phyloP scores from a whole-genome alignment of 768 basidiomycete species.

The Lactarius akahatsu region DNA sequence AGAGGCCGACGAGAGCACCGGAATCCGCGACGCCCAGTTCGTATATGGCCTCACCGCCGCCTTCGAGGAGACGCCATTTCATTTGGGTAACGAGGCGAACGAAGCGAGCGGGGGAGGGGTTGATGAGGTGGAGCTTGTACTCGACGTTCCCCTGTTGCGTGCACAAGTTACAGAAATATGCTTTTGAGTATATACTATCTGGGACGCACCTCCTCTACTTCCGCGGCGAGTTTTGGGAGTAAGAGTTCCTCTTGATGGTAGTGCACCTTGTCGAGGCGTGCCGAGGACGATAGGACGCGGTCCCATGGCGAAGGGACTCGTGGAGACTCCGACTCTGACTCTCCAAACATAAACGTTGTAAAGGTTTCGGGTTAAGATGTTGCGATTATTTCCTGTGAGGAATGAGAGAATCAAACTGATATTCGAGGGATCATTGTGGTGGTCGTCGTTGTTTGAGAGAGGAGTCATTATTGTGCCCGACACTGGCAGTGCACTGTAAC shows the following conservation, averaged over 20 bases:
- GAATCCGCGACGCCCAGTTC: slow-evolving; percentile 75
- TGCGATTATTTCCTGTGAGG: slow-evolving; percentile 14
- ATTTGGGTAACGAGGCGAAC: slow-evolving; percentile 88
- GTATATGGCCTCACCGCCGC: slow-evolving; percentile 56
- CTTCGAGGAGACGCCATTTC: slow-evolving; percentile 80
- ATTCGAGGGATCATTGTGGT: slow-evolving; percentile 58
- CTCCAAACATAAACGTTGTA: slow-evolving; percentile 66
- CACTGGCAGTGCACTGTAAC: too few relatives aligned
- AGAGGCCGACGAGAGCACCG: slow-evolving; percentile 81
- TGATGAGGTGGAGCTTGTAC: slow-evolving; percentile 89
- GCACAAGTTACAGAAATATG: neutral
- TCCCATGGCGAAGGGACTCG: slow-evolving; percentile 85
- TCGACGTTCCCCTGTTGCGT: slow-evolving; percentile 80
- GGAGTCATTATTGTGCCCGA: neutral
- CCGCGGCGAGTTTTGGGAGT: slow-evolving; percentile 71
- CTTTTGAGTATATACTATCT: neutral
- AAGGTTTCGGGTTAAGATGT: neutral
- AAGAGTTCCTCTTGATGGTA: slow-evolving; percentile 33
- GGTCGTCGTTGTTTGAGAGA: neutral
- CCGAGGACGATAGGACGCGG: slow-evolving; percentile 54
- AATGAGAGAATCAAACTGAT: slow-evolving; percentile 35
- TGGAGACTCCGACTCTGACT: slow-evolving; percentile 77
- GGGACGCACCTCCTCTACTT: slow-evolving; percentile 58
- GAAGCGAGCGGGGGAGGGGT: slow-evolving; percentile 74
- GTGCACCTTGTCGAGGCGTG: slow-evolving; percentile 34